Evolutionary conservation across 768 basidiomycete species (phyloP), one percentile per base, ranked within the genome.

Genomic region (Favolaschia claudopus): DNA sequence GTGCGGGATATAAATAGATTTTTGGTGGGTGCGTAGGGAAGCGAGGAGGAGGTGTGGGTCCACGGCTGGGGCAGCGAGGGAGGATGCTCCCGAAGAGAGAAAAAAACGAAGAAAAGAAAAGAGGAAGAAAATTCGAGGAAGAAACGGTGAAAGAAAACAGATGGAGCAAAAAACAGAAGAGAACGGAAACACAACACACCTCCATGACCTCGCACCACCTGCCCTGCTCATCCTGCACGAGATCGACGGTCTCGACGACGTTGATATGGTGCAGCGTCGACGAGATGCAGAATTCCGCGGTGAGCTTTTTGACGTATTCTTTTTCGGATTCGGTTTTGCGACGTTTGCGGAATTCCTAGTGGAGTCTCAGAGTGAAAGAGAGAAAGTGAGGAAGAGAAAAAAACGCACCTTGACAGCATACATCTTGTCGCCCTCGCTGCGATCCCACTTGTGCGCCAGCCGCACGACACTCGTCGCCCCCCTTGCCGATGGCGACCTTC

Each of bases 151-250:
- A 43, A n/a, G 20, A 39, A 25, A 28, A 7, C 28, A 29, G 10
- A 40, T 7, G 24, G 40, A 31, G 32, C n/a, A n/a, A n/a, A n/a
- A 38, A 32, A 37, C 19, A 2, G 17, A 37, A 28, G 31, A 9
- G 37, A n/a, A 12, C 8, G 24, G 14, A 20, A 28, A 47, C 7
- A 7, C 32, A 28, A 44, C 56, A 20, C 49, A 64, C 62, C 58
- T 99, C 97, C 96, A 99, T 99, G 42, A 99, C 96, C 74, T 99
- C 97, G 71, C 96, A 99, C 96, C 96, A 99, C 70, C 95, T 89
- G 62, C 93, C 89, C 62, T 79, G 85, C 76, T 99, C 96, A 75
- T 99, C 97, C 69, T 99, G 97, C n/a, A 99, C 92, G 58, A 99
- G 88, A 74, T 99, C 96, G 57, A 99, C 96, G 7, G 96, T 99